Evolutionary conservation across 306 rosid species (phyloP), one percentile per base, ranked within the genome.

Genomic region (Castanopsis chinensis): DNA sequence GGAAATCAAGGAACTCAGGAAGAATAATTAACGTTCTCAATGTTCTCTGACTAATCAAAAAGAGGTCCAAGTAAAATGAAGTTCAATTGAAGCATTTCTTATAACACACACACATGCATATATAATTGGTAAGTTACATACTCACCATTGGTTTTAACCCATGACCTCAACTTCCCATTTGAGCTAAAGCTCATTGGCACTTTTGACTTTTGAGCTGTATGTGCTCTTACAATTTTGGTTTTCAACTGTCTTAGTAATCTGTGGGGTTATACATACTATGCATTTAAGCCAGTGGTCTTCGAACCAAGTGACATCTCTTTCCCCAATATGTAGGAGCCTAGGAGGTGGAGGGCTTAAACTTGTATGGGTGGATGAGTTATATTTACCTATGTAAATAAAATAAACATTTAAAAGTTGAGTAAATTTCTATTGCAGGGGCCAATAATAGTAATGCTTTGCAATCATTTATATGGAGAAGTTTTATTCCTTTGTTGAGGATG

Each of bases 401-500:
- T 30, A 17, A 17, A 30, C 20, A 58, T 75, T 70, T 1, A 25
- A 55, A 65, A 19, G 68, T 69, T n/a, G 55, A 53, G 8, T 71
- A 60, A 35, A 23, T 53, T 71, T 84, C 81, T 59, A 68, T 76
- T 69, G 78, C 79, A 93, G 98, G 90, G 70, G 69, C 76, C 53
- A 76, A 79, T 72, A 69, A 56, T 72, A 69, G 52, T 80, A 86
- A 82, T 64, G 87, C 88, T 19, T 65, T 89, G 57, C 67, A 67
- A 64, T 87, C 82, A 45, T 92, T 92, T 82, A 85, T 87, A 78
- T 86, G 85, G 87, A 84, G 79, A 81, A 85, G 90, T 79, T 94
- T 92, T 81, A 86, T 94, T 81, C 98, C 97, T 77, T 81, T 94
- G 80, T 88, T 83, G 60, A 87, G 84, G 69, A 85, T 76, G 74